Base-by-base conservation (phyloP, 208 protist genomes). In the Trypanosoma theileri region DNA sequence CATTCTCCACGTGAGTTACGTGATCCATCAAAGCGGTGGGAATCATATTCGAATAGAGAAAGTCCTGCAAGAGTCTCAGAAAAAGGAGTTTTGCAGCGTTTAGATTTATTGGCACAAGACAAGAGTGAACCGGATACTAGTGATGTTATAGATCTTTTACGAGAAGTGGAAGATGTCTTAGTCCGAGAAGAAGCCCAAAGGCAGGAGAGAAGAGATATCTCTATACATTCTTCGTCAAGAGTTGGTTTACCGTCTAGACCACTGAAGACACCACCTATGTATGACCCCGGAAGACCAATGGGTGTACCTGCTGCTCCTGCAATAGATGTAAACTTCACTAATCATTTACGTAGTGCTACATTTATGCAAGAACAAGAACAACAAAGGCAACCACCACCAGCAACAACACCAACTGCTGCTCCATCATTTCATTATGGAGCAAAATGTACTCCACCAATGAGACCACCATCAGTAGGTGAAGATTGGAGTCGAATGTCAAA, bases 81-180 rank as follows among this genome's bases (percentile, higher is more conserved):
- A n/a, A 71, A 73, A 40, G 66, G 59, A 42, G 61, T 77, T 28
- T 24, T 85, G 24, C 67, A 62, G 12, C 71, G 68, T 9, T 53
- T 85, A n/a, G 66, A 82, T 28, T 59, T 50, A 50, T 50, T 68
- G 17, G 35, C 70, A 12, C 55, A 61, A 0, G 59, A 65, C 22
- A 59, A 63, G 31, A 46, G 50, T n/a, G 64, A 71, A 17, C 71
- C 63, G 3, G 53, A 74, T 45, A 51, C 72, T 17, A 62, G 59
- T 7, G 76, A 82, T 46, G 73, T 85, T 22, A 66, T 72, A 10
- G 56, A 75, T 50, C 65, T 85, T 14, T 66, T 85, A 21, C 46
- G 56, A 14, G 80, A 85, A 10, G 68, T 80, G 6, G 80, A 85
- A 35, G 69, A 75, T 24, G 64, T 69, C 9, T 69, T 85, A 22